Percentiles rank a stretch among this genome's conserved stretches.
phyloP scores from a whole-genome alignment of 2,329 filamentous ascomycete genomes.

The Fusarium begoniae region DNA sequence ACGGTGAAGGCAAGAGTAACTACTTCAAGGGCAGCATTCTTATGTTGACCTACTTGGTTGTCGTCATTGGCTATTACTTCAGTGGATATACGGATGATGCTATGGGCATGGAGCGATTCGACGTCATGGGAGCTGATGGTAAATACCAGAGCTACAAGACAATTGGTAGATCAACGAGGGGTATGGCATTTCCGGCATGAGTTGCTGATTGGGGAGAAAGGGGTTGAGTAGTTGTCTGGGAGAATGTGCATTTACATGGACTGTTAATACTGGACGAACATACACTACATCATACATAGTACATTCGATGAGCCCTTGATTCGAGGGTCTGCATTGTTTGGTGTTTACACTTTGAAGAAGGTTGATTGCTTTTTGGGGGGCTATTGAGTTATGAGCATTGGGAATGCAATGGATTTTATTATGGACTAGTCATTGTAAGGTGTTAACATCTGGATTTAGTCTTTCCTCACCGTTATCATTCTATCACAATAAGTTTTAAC shows the following conservation, averaged over 20 bases:
- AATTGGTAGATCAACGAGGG: conserved; percentile 56
- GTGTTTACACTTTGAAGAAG: conserved; percentile 11
- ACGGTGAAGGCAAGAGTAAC: conserved; percentile 98
- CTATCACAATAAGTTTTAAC: not conserved
- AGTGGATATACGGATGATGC: conserved; percentile 65
- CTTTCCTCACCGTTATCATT: not conserved
- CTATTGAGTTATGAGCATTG: conserved; percentile 1
- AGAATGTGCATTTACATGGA: conserved; percentile 5
- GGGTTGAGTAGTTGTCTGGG: not conserved
- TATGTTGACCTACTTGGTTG: conserved; percentile 90
- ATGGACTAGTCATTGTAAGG: conserved; percentile 14
- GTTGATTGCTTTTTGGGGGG: conserved; percentile 3
- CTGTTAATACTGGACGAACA: conserved; percentile 31
- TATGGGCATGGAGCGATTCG: conserved; percentile 60
- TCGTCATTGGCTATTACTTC: conserved; percentile 91
- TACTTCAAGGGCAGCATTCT: conserved; percentile 99
- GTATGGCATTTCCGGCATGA: conserved; percentile 42
- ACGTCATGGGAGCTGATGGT: conserved; percentile 61
- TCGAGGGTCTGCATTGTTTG: conserved; percentile 11
- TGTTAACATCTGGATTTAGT: conserved; percentile 3
- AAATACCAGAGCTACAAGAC: conserved; percentile 63
- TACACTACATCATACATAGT: conserved; percentile 22
- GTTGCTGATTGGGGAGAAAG: not conserved
- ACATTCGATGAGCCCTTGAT: conserved; percentile 8
- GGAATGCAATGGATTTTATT: not conserved